phyloP scores from a whole-genome alignment of 306 rosid species.

The Gillenia trifoliata region DNA sequence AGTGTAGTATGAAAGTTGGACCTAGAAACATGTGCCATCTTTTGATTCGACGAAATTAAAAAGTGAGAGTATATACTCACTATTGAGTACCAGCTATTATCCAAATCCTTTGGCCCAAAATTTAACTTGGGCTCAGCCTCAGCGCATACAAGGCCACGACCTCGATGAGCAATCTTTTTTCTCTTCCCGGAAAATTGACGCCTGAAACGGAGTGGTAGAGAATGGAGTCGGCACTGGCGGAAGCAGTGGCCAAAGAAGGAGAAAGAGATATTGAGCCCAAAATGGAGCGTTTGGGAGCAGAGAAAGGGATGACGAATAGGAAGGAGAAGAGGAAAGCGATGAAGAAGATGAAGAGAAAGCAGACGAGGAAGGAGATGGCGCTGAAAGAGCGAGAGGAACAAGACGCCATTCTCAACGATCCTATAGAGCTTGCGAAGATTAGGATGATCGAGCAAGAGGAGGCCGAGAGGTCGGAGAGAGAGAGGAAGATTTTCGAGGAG shows the following conservation, averaged over 20 bases:
- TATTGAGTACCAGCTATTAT: too few species aligned
- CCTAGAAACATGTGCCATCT: too few species aligned
- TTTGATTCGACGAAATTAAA: too few species aligned
- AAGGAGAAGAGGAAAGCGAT: constrained; percentile 81
- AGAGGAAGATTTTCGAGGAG: constrained; percentile 47
- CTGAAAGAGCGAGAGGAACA: constrained; percentile 46
- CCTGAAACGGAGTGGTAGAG: not conserved
- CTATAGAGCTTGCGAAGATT: constrained; percentile 47
- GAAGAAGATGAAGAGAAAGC: constrained; percentile 79
- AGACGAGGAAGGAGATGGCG: constrained; percentile 58
- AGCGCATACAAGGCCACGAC: too few species aligned
- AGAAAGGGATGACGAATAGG: constrained; percentile 30
- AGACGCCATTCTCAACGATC: constrained; percentile 56
- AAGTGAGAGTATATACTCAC: too few species aligned
- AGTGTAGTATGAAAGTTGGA: too few species aligned
- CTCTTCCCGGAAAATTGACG: not conserved
- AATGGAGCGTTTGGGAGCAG: not conserved
- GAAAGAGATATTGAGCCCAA: not conserved
- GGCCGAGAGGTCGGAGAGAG: constrained; percentile 58
- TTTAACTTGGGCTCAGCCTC: too few species aligned
- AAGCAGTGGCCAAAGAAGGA: constrained; percentile 15
- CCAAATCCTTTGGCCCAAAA: too few species aligned
- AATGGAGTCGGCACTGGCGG: constrained; percentile 1
- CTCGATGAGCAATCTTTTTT: too few species aligned
- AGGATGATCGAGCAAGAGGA: constrained; percentile 47